A percentile compares a stretch with the other conserved stretches of the same genome.
Evolutionary conservation across 169 alveolate genomes (phyloP).

Genomic region (Perkinsus chesapeaki): DNA sequence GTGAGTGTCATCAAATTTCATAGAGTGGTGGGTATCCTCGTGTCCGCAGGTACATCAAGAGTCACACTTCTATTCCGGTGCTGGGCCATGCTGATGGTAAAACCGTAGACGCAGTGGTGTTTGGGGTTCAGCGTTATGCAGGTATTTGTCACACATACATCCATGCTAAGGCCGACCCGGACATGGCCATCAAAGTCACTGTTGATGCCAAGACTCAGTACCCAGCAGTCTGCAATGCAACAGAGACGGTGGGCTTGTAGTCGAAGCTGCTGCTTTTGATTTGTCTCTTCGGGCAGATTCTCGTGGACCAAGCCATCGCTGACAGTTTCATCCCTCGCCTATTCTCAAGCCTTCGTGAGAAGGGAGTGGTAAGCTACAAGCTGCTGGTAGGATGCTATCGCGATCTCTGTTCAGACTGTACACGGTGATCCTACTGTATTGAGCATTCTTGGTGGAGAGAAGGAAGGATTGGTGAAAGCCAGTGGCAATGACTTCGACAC

Average conservation of each 20-base stretch:
- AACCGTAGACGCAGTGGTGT: background rate
- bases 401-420: background rate
- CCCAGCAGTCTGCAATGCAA: slow-evolving; percentile 54
- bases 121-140: slow-evolving; percentile 18
- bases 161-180: slow-evolving; percentile 32
- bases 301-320: background rate
- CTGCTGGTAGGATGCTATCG: too few relatives aligned
- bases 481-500: background rate
- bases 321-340: background rate
- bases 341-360: background rate
- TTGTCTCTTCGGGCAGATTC: background rate
- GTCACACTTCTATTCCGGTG: slow-evolving; percentile 46
- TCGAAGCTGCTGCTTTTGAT: background rate
- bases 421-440: background rate
- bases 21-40: background rate
- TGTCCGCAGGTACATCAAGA: slow-evolving; percentile 21
- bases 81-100: slow-evolving; percentile 38
- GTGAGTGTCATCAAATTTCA: background rate
- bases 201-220: slow-evolving; percentile 51
- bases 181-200: slow-evolving; percentile 33
- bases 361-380: background rate
- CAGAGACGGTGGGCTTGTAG: slow-evolving; percentile 33
- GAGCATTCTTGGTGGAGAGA: background rate
- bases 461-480: background rate
- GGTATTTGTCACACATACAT: slow-evolving; percentile 54